phyloP scores from a whole-genome alignment of 768 basidiomycete genomes.

The Tubosaeta sp. region DNA sequence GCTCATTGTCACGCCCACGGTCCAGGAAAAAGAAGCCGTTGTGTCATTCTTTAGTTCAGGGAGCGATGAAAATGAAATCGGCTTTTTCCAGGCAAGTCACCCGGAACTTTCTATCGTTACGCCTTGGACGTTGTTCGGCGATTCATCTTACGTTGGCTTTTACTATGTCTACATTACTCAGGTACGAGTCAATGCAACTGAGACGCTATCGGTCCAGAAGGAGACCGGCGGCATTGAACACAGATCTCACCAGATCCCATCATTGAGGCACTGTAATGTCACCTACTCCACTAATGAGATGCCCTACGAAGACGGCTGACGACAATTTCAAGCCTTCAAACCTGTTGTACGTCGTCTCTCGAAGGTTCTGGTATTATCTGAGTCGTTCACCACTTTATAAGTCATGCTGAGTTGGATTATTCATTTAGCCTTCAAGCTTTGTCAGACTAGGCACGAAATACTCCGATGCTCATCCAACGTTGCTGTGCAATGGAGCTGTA shows the following conservation, averaged over 20 bases:
- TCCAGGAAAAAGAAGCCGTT: not conserved
- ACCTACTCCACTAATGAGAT: not conserved
- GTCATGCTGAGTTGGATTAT: not conserved
- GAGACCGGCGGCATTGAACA: not conserved
- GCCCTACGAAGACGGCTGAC: not conserved
- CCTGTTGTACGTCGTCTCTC: no score
- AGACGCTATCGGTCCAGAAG: not conserved
- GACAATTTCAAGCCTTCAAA: not conserved
- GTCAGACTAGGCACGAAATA: not conserved
- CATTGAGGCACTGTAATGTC: not conserved
- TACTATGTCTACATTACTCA: not conserved
- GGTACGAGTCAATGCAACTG: not conserved
- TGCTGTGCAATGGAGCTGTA: not conserved
- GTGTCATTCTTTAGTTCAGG: not conserved
- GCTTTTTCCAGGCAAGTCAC: no score
- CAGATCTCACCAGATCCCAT: constrained; percentile 2
- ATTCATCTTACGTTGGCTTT: not conserved
- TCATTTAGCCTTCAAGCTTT: constrained; percentile 1
- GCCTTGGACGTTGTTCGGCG: not conserved
- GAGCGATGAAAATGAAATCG: not conserved
- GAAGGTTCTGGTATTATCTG: not conserved
- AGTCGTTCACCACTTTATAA: not conserved
- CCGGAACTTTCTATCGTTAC: not conserved
- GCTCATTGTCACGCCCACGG: not conserved
- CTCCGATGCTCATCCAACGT: not conserved